A percentile compares a stretch with the other conserved stretches of the same genome.
phyloP scores from a whole-genome alignment of 352 stramenopile species.

The Pythium volutum region DNA sequence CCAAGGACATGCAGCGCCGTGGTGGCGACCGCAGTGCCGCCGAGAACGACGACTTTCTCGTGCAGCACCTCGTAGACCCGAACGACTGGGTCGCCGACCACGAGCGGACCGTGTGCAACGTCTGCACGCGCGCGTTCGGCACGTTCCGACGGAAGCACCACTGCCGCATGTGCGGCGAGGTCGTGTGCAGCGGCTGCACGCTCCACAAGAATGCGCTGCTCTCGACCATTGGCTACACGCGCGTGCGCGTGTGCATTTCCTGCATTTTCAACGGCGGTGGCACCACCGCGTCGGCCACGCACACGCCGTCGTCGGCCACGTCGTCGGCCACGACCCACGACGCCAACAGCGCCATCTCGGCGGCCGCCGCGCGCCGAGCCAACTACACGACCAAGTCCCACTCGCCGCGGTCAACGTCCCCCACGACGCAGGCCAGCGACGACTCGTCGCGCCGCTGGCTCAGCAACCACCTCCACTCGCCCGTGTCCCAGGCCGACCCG shows the following conservation, averaged over 20 bases:
- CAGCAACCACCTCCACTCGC: constrained; percentile 64
- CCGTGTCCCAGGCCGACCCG: constrained; percentile 40
- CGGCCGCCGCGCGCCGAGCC: not conserved
- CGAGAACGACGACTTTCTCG: constrained; percentile 51
- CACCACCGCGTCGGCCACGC: constrained; percentile 16
- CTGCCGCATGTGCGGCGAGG: constrained; percentile 82
- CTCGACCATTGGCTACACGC: constrained; percentile 46
- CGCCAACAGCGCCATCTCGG: not conserved
- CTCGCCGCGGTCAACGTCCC: constrained; percentile 24
- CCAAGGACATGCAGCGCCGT: constrained; percentile 27
- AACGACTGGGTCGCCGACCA: constrained; percentile 75
- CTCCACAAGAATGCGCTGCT: constrained; percentile 68
- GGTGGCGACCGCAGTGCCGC: not conserved
- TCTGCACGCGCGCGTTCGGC: constrained; percentile 75
- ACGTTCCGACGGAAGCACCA: constrained; percentile 86
- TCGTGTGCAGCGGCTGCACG: constrained; percentile 81
- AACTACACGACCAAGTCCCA: constrained; percentile 12
- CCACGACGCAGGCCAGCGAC: constrained; percentile 29
- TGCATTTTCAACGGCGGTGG: constrained; percentile 57
- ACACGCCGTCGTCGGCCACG: not conserved
- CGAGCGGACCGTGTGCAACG: constrained; percentile 64
- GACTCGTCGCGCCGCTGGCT: constrained; percentile 49
- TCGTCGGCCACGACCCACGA: not conserved
- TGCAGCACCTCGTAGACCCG: constrained; percentile 71
- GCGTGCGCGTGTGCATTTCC: constrained; percentile 76